Evolutionary conservation across 495 filamentous ascomycete species (phyloP).

Genomic region (Amorphotheca resinae): DNA sequence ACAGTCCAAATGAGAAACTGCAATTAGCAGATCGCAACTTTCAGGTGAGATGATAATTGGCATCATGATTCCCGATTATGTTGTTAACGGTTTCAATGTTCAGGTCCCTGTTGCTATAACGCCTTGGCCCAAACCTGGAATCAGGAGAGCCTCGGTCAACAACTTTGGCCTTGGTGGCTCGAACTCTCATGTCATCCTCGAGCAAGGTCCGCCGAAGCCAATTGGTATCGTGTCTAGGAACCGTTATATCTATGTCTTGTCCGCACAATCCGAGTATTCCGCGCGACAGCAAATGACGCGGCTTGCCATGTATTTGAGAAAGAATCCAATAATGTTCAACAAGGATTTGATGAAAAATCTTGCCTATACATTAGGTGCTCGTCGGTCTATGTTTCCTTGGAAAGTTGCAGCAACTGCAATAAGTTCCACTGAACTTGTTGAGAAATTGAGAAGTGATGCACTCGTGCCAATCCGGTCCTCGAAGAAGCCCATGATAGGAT

Average conservation of each 20-base stretch:
- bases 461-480: background rate
- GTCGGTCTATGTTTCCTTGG: conserved; percentile 5
- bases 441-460: background rate
- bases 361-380: conserved; percentile 2
- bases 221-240: background rate
- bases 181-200: conserved; percentile 17
- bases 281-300: background rate
- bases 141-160: background rate
- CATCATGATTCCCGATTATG: background rate
- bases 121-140: background rate
- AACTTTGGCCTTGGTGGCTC: background rate
- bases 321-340: background rate
- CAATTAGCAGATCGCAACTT: conserved; percentile 34
- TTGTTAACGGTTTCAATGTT: background rate
- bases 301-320: background rate
- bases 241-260: background rate
- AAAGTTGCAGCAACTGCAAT: background rate
- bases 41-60: conserved; percentile 20
- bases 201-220: background rate
- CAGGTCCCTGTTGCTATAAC: background rate
- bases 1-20: conserved; percentile 34
- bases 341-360: conserved; percentile 16
- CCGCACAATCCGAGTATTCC: conserved; percentile 1
- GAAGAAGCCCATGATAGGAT: background rate
- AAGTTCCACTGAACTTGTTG: background rate